Conservation (phyloP, 306 rosid genomes). For the Aeschynomene evenia region DNA sequence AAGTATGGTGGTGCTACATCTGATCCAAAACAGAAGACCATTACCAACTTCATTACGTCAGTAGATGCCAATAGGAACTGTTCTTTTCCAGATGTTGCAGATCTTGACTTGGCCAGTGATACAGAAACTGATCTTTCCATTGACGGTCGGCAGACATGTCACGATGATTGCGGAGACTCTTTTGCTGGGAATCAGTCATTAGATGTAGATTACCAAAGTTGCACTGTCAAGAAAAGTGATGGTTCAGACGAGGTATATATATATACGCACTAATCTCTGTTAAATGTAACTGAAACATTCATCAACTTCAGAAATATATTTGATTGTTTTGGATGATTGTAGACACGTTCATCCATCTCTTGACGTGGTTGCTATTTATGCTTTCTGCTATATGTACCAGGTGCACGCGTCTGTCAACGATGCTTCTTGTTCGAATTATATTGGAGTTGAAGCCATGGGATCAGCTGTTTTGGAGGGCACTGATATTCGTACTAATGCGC, state of each 20-base stretch:
- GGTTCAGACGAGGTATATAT: constrained; percentile 34
- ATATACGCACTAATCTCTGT: not conserved
- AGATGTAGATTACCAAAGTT: constrained; percentile 35
- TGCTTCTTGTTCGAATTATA: constrained; percentile 32
- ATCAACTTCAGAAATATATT: constrained; percentile 7
- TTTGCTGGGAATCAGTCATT: constrained; percentile 36
- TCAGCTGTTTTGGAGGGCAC: constrained; percentile 39
- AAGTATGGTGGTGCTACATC: constrained; percentile 40
- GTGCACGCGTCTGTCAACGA: constrained; percentile 26
- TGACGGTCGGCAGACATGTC: constrained; percentile 35
- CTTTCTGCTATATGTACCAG: constrained; percentile 30
- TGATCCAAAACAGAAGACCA: constrained; percentile 75
- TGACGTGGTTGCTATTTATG: constrained; percentile 1
- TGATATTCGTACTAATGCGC: constrained; percentile 30
- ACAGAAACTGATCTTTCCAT: constrained; percentile 43
- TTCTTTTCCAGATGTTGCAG: constrained; percentile 36
- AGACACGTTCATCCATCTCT: not conserved
- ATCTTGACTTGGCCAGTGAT: constrained; percentile 38
- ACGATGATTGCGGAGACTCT: constrained; percentile 33
- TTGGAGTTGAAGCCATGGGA: constrained; percentile 16
- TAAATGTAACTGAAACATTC: constrained; percentile 25
- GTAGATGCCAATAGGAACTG: constrained; percentile 48
- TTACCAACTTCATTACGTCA: constrained; percentile 58
- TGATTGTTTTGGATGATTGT: constrained; percentile 22
- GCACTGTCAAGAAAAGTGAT: constrained; percentile 28